Base-by-base conservation (phyloP, 2,329 filamentous ascomycete genomes). In the Stachybotrys chartarum region DNA sequence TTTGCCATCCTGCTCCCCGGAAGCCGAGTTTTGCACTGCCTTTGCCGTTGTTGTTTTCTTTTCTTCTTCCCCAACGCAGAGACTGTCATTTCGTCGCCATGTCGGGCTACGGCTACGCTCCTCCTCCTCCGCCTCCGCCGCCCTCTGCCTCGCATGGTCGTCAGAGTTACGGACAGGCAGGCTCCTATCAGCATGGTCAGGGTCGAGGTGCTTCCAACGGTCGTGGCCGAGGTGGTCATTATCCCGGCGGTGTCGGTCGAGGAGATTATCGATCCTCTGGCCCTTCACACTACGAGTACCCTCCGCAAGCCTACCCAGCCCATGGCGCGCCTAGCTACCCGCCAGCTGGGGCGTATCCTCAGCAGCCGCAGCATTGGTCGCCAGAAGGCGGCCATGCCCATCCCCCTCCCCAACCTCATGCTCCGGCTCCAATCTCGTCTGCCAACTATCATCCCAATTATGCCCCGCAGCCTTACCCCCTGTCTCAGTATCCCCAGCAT, bases 371-470 rank as follows among this genome's bases (percentile, higher is more conserved):
- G 35, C 35, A 42, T 3, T 42, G 35, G 35, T 10, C 35, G 35
- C 8, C 35, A 10, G 35, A 42, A 14, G 35, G 35, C 35, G 35
- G 10, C 14, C 35, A 42, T 42, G 35, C 66, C 7, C 68, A 71
- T 35, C 72, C 72, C 53, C 71, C 71, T 31, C 72, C 72, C 53
- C 71, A 73, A 58, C 66, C 69, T n/a, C 71, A 76, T 30, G 66
- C 72, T 48, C 73, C 75, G 46, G 65, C 74, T 54, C 77, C 79
- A 31, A 69, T 84, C 39, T 75, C 80, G 52, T 69, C 78, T 35
- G 72, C 77, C 57, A 81, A 80, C 62, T 84, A 84, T 62, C 81
- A 83, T 60, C 80, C 80, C 39, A 82, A 80, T 66, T 85, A 83
- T 64, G 76, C 80, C 45, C 77, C 78, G 46, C 83, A 84, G 61